phyloP scores from a whole-genome alignment of 345 rosid genomes.

The Eucalyptus polybractea region DNA sequence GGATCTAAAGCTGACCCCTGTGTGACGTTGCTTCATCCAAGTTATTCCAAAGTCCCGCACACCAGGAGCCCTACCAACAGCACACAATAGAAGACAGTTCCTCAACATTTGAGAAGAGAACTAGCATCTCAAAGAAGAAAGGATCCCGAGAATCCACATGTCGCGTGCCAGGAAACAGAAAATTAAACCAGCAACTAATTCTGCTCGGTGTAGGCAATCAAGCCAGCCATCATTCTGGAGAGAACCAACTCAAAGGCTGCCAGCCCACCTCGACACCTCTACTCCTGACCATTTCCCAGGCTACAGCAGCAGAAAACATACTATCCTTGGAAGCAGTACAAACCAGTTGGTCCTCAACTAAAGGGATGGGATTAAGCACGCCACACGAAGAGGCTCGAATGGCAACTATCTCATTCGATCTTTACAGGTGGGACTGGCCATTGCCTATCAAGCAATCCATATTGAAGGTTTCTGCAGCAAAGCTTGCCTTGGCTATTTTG shows the following conservation, averaged over 20 bases:
- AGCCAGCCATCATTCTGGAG: not conserved
- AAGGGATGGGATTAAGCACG: not conserved
- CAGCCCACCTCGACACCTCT: not conserved
- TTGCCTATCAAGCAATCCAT: not conserved
- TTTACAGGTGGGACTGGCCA: not conserved
- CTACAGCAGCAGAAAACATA: not conserved
- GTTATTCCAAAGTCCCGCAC: not conserved
- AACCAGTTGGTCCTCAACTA: not conserved
- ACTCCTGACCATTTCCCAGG: not conserved
- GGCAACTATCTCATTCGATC: not conserved
- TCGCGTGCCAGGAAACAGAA: not conserved
- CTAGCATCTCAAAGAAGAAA: not conserved
- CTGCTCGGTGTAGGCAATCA: not conserved
- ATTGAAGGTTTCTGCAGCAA: not conserved
- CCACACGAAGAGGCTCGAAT: not conserved
- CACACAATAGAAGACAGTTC: not conserved
- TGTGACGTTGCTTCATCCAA: not conserved
- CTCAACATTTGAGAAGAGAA: not conserved
- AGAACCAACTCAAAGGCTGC: not conserved
- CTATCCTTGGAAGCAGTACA: not conserved
- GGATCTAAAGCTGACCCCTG: not conserved
- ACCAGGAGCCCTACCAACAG: not conserved
- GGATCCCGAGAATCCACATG: not conserved
- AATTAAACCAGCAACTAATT: not conserved
- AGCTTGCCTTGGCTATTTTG: not conserved